Evolutionary conservation across 768 basidiomycete genomes (phyloP).

Genomic region (Phanerochaete carnosa): DNA sequence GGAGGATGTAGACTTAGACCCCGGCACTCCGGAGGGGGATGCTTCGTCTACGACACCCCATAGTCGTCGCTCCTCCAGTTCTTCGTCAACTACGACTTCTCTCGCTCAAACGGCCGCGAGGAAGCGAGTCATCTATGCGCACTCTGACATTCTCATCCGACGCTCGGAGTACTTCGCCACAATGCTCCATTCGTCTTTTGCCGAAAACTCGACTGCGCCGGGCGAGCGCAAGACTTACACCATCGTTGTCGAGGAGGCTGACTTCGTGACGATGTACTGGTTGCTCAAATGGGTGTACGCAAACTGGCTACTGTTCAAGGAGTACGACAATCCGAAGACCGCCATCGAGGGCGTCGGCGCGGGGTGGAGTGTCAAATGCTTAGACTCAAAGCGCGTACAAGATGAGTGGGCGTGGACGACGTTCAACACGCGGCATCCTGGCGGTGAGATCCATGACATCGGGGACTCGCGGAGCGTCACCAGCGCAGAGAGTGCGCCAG

Average conservation of each 20-base stretch:
- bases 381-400: slow-evolving; percentile 36
- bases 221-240: slow-evolving; percentile 59
- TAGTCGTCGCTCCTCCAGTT: slow-evolving; percentile 37
- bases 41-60: slow-evolving; percentile 20
- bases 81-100: slow-evolving; percentile 35
- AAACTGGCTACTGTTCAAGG: slow-evolving; percentile 70
- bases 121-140: slow-evolving; percentile 74
- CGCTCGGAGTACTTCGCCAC: slow-evolving; percentile 80
- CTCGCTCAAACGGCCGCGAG: slow-evolving; percentile 46
- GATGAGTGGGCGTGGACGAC: slow-evolving; percentile 73
- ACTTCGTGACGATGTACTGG: slow-evolving; percentile 79
- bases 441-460: slow-evolving; percentile 20
- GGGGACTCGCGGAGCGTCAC: slow-evolving; percentile 47
- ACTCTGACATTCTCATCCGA: slow-evolving; percentile 69
- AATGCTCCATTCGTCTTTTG: slow-evolving; percentile 68
- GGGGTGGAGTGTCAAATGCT: slow-evolving; percentile 62
- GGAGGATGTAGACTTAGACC: slow-evolving; percentile 28
- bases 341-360: slow-evolving; percentile 67
- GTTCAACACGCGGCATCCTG: slow-evolving; percentile 41
- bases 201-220: slow-evolving; percentile 42
- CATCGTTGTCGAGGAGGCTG: slow-evolving; percentile 73
- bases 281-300: slow-evolving; percentile 73
- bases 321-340: slow-evolving; percentile 62
- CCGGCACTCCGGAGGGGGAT: slow-evolving; percentile 23
- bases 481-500: slow-evolving; percentile 44